These are phyloP conservation scores for Lactifluus hygrophoroides DNA, from an alignment of 768 basidiomycete species.

Conservation along the genomic window DNA sequence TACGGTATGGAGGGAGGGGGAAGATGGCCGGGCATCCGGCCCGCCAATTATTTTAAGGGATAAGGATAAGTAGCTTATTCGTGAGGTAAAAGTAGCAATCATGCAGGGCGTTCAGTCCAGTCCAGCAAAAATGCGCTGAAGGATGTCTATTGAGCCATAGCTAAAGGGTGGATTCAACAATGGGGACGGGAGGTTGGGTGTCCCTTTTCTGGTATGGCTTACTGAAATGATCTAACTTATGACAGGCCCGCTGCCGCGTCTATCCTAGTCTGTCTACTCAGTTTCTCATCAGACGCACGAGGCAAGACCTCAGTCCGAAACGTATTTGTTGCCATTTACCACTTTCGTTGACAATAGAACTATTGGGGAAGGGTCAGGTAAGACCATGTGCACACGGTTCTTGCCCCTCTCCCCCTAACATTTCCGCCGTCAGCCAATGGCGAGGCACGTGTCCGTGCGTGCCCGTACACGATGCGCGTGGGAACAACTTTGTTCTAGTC, in stretches of 20 bases:
- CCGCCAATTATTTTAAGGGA: not conserved
- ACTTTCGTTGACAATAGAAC: slow-evolving; percentile 4
- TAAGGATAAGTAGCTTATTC: not conserved
- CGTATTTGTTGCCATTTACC: slow-evolving; percentile 8
- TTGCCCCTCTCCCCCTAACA: not conserved
- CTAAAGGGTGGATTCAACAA: not conserved
- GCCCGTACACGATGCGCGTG: not conserved
- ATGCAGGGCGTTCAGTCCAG: not conserved
- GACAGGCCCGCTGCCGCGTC: not conserved
- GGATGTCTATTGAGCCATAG: too few relatives aligned
- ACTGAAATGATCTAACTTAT: not conserved
- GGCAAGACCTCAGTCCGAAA: slow-evolving; percentile 2
- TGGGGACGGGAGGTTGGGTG: not conserved
- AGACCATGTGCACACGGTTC: not conserved
- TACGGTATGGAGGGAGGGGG: too few relatives aligned
- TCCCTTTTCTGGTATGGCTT: slow-evolving; percentile 10
- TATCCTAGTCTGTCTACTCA: not conserved
- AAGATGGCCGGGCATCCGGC: slow-evolving; percentile 1
- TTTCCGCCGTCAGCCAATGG: not conserved
- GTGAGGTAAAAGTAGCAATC: not conserved
- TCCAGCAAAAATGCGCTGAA: not conserved
- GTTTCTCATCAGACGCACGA: slow-evolving; percentile 11
- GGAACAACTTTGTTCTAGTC: not conserved
- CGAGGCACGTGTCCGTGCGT: not conserved
- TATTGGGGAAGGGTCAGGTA: not conserved